A percentile compares a stretch with the other conserved stretches of the same genome.
Evolutionary conservation across 441 rosid species (phyloP).

Genomic region (Jatropha podagrica): DNA sequence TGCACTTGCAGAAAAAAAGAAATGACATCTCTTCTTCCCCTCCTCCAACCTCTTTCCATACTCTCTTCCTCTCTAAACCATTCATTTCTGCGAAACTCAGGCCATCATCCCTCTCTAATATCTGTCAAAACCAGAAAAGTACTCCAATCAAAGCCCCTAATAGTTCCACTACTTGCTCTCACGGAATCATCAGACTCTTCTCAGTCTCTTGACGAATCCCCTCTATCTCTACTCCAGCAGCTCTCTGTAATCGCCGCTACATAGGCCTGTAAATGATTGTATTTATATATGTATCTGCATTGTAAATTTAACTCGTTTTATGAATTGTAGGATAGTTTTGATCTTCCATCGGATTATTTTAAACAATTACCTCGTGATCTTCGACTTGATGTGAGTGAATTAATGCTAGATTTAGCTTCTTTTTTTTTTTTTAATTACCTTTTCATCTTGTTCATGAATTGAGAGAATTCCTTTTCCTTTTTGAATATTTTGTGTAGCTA

Average conservation of each 20-base stretch:
- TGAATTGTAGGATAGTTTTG: slow-evolving; percentile 64
- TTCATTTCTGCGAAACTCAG: slow-evolving; percentile 29
- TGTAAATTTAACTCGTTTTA: slow-evolving; percentile 1
- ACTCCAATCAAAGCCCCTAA: slow-evolving; percentile 33
- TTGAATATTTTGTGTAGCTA: slow-evolving; percentile 39
- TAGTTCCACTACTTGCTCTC: slow-evolving; percentile 46
- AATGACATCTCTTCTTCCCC: slow-evolving; percentile 41
- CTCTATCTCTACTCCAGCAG: slow-evolving; percentile 52
- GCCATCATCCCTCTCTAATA: slow-evolving; percentile 20
- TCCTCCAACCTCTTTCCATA: slow-evolving; percentile 36
- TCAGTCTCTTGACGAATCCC: slow-evolving; percentile 43
- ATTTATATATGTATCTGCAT: background rate
- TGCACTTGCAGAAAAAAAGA: slow-evolving; percentile 4
- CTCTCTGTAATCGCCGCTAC: slow-evolving; percentile 51
- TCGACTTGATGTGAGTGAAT: slow-evolving; percentile 66
- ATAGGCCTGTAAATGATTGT: background rate
- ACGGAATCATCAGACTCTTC: slow-evolving; percentile 72
- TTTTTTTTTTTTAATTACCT: background rate
- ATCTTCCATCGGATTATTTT: slow-evolving; percentile 81
- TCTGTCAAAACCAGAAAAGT: slow-evolving; percentile 29
- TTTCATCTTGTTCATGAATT: background rate
- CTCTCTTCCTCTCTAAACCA: slow-evolving; percentile 23
- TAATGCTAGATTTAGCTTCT: background rate
- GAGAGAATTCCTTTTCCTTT: background rate
- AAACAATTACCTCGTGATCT: slow-evolving; percentile 68